Evolutionary conservation across 1,139 yeast genomes (phyloP), one percentile per base, ranked within the genome.

Genomic region (Yamadazyma mexicana): DNA sequence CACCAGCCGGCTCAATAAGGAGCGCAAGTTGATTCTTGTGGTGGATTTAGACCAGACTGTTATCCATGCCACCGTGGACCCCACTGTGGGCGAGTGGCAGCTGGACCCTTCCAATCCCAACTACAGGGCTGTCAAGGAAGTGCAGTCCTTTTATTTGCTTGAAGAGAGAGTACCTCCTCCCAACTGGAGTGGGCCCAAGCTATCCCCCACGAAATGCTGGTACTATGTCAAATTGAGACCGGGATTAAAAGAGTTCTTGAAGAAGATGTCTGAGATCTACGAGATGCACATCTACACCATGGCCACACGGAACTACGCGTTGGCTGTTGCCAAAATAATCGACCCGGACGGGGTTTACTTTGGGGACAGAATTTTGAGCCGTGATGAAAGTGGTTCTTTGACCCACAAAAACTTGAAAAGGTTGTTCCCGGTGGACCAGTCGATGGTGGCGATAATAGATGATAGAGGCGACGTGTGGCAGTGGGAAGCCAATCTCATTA

Each of bases 401-500:
- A 84, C 95, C 3, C 96, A 87, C 52, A 94, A 94, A 57, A 87
- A 92, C 33, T 69, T 94, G 46, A 83, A 86, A 54, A 71, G 98
- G 45, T 68, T 94, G 38, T 94, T 94, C 56, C 99, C 98, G 0
- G 95, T 92, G 3, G 96, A 92, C 48, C 95, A 95, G 28, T 83
- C 95, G 12, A 87, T 92, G 96, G 98, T 92, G 33, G 95, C 88
- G 2, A 84, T 92, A 34, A 92, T 92, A 45, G 99, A 92, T 61
- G 99, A 92, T 59, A 77, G 99, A 59, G 98, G 98, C 4, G 99
- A 92, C 60, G 98, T 92, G 9, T 92, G 99, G 99, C 88, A 87
- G 56, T 92, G 98, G 98, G 87, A 89, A 49, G 83, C 86, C 18
- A 91, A 92, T 58, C 69, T 92, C 49, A 80, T 92, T 44, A 88